These are phyloP conservation scores for Phytophthora europaea DNA, from an alignment of 352 stramenopile species.

Conservation along the genomic window DNA sequence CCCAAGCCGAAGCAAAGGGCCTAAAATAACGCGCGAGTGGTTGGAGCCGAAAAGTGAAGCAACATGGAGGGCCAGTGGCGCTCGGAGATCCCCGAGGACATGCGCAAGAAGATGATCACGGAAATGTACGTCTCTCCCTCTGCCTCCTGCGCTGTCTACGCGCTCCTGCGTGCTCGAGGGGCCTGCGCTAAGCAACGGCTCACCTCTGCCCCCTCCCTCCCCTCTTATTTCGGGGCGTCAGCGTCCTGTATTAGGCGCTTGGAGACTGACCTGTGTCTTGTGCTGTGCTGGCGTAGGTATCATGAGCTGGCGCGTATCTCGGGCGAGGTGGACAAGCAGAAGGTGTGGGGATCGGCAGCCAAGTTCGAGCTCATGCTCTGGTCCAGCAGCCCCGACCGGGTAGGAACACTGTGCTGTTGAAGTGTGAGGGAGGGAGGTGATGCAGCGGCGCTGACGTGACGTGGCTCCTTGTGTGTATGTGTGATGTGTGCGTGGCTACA, in stretches of 20 bases:
- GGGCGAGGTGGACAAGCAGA: conserved; percentile 84
- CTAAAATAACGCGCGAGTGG: conserved; percentile 20
- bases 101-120: conserved; percentile 90
- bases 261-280: not conserved
- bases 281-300: conserved; percentile 55
- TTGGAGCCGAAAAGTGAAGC: conserved; percentile 22
- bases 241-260: not conserved
- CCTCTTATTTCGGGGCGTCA: conserved; percentile 3
- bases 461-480: not conserved
- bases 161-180: not conserved
- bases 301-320: conserved; percentile 88
- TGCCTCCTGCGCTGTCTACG: conserved; percentile 1
- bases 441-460: conserved; percentile 17
- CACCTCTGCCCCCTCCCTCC: not conserved
- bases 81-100: conserved; percentile 81
- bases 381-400: conserved; percentile 77
- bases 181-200: conserved; percentile 18
- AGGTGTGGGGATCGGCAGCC: conserved; percentile 85
- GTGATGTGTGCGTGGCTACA: conserved; percentile 32
- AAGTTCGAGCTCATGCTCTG: conserved; percentile 92
- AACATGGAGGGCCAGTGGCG: conserved; percentile 79
- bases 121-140: conserved; percentile 70
- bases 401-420: conserved; percentile 30
- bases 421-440: not conserved
- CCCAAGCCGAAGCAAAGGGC: conserved; percentile 10